These are phyloP conservation scores for Chlorella variabilis DNA, from an alignment of 163 green algal species.

Conservation along the genomic window DNA sequence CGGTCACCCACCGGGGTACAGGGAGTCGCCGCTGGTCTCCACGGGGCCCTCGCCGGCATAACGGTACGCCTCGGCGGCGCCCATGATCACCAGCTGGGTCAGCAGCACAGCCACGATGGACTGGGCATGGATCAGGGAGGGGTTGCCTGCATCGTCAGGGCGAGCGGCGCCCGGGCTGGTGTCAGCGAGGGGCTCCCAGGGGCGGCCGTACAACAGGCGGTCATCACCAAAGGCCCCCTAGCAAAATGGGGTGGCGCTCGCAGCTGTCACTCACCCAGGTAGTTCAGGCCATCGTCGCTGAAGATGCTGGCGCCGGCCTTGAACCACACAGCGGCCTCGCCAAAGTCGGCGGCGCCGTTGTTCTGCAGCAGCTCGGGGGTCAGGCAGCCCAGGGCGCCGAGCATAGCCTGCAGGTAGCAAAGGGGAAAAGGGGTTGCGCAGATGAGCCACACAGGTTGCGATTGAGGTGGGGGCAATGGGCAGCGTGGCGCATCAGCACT, in stretches of 20 bases:
- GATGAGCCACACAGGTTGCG: too few relatives aligned
- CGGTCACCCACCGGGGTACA: too few relatives aligned
- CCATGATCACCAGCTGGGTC: slow-evolving; percentile 83
- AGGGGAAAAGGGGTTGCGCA: too few relatives aligned
- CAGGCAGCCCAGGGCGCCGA: slow-evolving; percentile 92
- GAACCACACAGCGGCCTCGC: slow-evolving; percentile 79
- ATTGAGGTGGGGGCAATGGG: too few relatives aligned
- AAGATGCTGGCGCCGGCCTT: slow-evolving; percentile 93
- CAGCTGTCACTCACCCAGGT: slow-evolving; percentile 76
- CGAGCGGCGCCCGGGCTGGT: too few relatives aligned
- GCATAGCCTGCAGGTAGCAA: slow-evolving; percentile 95
- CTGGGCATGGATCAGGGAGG: slow-evolving; percentile 80
- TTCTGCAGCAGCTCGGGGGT: slow-evolving; percentile 85
- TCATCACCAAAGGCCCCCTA: too few relatives aligned
- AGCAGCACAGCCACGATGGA: slow-evolving; percentile 55
- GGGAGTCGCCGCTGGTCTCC: slow-evolving; percentile 45
- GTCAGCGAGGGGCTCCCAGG: too few relatives aligned
- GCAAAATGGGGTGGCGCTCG: too few relatives aligned
- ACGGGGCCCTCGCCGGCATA: slow-evolving; percentile 70
- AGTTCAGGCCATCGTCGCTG: slow-evolving; percentile 80
- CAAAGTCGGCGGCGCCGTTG: slow-evolving; percentile 47
- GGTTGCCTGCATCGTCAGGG: slow-evolving; percentile 76
- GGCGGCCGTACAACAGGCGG: too few relatives aligned
- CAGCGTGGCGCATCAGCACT: too few relatives aligned
- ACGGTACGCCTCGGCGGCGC: slow-evolving; percentile 92